phyloP scores from a whole-genome alignment of 2,329 filamentous ascomycete genomes.

The Zalaria sp. region DNA sequence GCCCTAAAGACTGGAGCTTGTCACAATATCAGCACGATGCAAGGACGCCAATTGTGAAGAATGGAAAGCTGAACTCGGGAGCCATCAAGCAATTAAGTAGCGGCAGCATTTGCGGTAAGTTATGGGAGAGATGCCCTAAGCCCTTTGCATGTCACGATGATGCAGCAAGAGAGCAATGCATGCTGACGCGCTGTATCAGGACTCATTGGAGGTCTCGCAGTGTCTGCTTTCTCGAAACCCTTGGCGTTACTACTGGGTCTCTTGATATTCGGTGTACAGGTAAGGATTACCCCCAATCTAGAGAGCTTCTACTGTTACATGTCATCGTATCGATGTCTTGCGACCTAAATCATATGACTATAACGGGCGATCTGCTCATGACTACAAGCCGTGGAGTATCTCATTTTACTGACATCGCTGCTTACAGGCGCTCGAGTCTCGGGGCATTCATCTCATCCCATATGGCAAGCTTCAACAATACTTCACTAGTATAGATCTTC shows the following conservation, averaged over 20 bases:
- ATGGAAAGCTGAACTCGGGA: slow-evolving; percentile 25
- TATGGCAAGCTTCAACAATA: slow-evolving; percentile 36
- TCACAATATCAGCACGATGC: slow-evolving; percentile 24
- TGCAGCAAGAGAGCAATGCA: background rate
- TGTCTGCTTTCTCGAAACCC: slow-evolving; percentile 57
- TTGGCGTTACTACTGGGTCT: slow-evolving; percentile 54
- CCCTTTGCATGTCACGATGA: background rate
- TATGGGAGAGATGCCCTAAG: too few relatives aligned
- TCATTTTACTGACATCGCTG: background rate
- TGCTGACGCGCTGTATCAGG: slow-evolving; percentile 26
- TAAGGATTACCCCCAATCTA: slow-evolving; percentile 20
- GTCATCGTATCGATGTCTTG: too few relatives aligned
- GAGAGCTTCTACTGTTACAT: too few relatives aligned
- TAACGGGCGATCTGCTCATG: too few relatives aligned
- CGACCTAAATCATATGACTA: too few relatives aligned
- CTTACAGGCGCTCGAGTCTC: slow-evolving; percentile 32
- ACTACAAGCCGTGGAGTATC: too few relatives aligned
- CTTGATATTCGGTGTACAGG: slow-evolving; percentile 48
- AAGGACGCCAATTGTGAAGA: slow-evolving; percentile 20
- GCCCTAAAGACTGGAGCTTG: slow-evolving; percentile 24
- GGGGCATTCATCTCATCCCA: slow-evolving; percentile 37
- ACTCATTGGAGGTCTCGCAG: slow-evolving; percentile 47
- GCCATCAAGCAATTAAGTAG: slow-evolving; percentile 30
- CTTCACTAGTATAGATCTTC: slow-evolving; percentile 34
- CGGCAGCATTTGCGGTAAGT: slow-evolving; percentile 30